Base-by-base conservation (phyloP, 2,329 filamentous ascomycete species). In the Diaporthe vaccinii region DNA sequence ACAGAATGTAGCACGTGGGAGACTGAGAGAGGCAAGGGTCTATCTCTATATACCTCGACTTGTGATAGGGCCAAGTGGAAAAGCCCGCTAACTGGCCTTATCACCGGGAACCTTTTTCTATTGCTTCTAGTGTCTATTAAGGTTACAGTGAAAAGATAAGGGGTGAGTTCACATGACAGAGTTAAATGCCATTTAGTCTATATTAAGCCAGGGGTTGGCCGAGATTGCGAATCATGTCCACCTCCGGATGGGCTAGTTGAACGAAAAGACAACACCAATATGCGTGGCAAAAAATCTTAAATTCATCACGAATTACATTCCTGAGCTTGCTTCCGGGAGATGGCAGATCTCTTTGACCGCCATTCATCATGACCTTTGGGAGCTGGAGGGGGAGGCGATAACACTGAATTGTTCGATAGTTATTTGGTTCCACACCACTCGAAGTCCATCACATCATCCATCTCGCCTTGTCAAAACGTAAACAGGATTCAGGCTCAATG, bases 161-260 rank as follows among this genome's bases (percentile, higher is more conserved):
- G 22, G n/a, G 49, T 20, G 65, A 55, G 65, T 17, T 3, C 31
- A 55, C 28, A 53, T 28, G 65, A 41, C 49, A 28, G n/a, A 41
- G 34, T 55, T 55, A 4, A 28, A 41, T 4, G 15, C 65, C 49
- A 31, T 39, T 53, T 69, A 68, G 46, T 39, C 34, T 69, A 69
- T 41, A 55, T 41, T 55, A 28, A 55, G 65, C 49, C 31, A 55
- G 46, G 65, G 65, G 34, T 41, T 28, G 34, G 9, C n/a, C 34
- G 46, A 68, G 31, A 68, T 69, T 41, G 46, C 65, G 49, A 55
- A 69, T 69, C 34, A 68, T 53, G 15, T 53, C n/a, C 46, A 14
- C 6, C n/a, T 22, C 46, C 22, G 22, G 22, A 28, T 39, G 7
- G n/a, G 34, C 34, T 28, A 55, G 34, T 34, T 55, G 34, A 22